Conservation (phyloP, 73 alveolate genomes). For the Paramecium caudatum region DNA sequence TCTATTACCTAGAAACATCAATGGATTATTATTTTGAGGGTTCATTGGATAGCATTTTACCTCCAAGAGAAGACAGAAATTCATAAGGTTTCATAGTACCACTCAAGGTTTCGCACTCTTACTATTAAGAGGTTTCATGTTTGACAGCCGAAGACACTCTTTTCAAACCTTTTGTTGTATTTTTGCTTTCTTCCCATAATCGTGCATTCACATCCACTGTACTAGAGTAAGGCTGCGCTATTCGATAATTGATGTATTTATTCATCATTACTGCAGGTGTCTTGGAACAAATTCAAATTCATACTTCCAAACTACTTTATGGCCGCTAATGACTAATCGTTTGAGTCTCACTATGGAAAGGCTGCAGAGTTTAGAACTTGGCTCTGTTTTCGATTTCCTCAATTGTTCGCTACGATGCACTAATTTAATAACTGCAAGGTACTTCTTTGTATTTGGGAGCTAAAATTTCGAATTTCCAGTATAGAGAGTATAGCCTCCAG, state of each 20-base stretch:
- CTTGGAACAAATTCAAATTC: slow-evolving; percentile 7
- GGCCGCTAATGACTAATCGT: no score
- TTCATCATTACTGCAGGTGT: slow-evolving; percentile 63
- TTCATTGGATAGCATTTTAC: slow-evolving; percentile 40
- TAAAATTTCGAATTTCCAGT: background rate
- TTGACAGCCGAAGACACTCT: slow-evolving; percentile 58
- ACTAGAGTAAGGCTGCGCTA: slow-evolving; percentile 52
- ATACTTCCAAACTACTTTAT: no score
- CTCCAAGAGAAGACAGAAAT: slow-evolving; percentile 46
- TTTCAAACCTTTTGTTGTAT: slow-evolving; percentile 37
- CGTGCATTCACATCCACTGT: slow-evolving; percentile 41
- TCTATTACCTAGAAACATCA: background rate
- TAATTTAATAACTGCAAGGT: no score
- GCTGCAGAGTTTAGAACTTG: no score
- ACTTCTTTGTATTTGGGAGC: slow-evolving; percentile 29
- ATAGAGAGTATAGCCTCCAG: slow-evolving; percentile 18
- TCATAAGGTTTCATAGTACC: slow-evolving; percentile 31
- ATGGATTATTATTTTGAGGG: background rate
- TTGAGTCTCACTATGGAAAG: no score
- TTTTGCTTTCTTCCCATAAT: slow-evolving; percentile 53
- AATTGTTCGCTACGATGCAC: background rate
- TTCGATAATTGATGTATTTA: slow-evolving; percentile 36
- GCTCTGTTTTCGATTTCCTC: background rate
- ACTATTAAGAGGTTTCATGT: slow-evolving; percentile 8
- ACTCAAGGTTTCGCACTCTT: background rate